A percentile compares a stretch with the other conserved stretches of the same genome.
These are phyloP conservation scores for Peterozyma toletana DNA, from an alignment of 805 yeast species.

Conservation along the genomic window DNA sequence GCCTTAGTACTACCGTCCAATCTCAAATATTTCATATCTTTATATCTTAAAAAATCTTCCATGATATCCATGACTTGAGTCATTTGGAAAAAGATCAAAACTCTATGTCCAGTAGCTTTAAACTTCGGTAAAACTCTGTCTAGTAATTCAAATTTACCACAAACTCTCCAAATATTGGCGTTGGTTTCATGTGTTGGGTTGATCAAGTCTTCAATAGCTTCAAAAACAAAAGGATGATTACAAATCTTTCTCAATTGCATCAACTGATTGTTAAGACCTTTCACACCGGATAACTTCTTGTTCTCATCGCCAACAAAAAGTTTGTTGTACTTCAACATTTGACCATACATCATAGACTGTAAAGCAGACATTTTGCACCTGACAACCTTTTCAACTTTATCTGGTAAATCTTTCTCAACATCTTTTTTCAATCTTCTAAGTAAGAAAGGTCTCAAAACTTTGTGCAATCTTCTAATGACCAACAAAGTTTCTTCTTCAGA, in stretches of 20 bases:
- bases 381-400: conserved; percentile 75
- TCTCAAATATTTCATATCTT: conserved; percentile 63
- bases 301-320: conserved; percentile 56
- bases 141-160: conserved; percentile 76
- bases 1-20: conserved; percentile 81
- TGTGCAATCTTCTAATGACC: conserved; percentile 79
- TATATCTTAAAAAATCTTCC: conserved; percentile 73
- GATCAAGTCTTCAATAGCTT: conserved; percentile 67
- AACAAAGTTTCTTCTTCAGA: conserved; percentile 82
- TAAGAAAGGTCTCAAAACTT: conserved; percentile 78
- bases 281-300: conserved; percentile 57
- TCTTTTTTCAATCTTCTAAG: conserved; percentile 80
- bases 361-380: conserved; percentile 73
- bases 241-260: conserved; percentile 84
- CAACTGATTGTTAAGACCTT: conserved; percentile 73
- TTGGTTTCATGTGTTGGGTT: conserved; percentile 58
- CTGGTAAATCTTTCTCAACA: conserved; percentile 81
- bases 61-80: conserved; percentile 85
- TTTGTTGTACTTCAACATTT: conserved; percentile 66
- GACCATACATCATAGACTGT: conserved; percentile 65
- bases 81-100: conserved; percentile 81
- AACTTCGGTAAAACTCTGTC: conserved; percentile 73
- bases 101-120: conserved; percentile 69
- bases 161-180: conserved; percentile 64
- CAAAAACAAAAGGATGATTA: conserved; percentile 84